Conservation (phyloP, 1,139 yeast species). For the Cylindricascospora bacillispora region DNA sequence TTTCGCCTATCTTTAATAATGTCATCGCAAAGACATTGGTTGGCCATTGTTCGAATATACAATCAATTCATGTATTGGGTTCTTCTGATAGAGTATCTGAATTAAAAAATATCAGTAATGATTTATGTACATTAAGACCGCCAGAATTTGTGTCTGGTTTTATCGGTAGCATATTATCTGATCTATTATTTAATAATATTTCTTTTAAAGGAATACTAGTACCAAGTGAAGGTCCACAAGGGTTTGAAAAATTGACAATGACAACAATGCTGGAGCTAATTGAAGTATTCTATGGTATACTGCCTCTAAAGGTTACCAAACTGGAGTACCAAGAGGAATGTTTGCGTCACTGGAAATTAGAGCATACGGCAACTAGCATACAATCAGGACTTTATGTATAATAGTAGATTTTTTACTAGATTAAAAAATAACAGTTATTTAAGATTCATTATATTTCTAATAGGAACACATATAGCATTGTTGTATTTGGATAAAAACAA, state of each 20-base stretch:
- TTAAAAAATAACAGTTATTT: no score
- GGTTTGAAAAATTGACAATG: conserved; percentile 23
- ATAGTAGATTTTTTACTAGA: no score
- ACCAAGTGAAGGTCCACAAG: conserved; percentile 27
- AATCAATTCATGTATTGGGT: conserved; percentile 13
- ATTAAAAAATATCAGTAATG: conserved; percentile 9
- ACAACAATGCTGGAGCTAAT: conserved; percentile 19
- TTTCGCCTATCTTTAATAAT: conserved; percentile 19
- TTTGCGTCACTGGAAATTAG: conserved; percentile 20
- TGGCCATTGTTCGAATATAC: conserved; percentile 1
- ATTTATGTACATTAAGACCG: conserved; percentile 13
- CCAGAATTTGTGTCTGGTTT: conserved; percentile 26
- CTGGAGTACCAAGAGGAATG: conserved; percentile 15
- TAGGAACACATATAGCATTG: no score
- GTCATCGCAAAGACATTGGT: conserved; percentile 5
- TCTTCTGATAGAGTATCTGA: conserved; percentile 20
- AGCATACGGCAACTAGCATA: conserved; percentile 20
- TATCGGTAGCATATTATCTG: conserved; percentile 16
- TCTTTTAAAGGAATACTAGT: conserved; percentile 14
- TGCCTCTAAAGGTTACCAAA: no score
- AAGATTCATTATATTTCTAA: no score
- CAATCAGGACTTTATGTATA: conserved; percentile 23
- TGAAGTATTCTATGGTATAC: no score
- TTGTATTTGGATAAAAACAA: no score
- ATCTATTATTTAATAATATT: conserved; percentile 6